A percentile compares a stretch with the other conserved stretches of the same genome.
Evolutionary conservation across 371 early-diverging fungal species (phyloP).

Genomic region (Rhizopus sp.): DNA sequence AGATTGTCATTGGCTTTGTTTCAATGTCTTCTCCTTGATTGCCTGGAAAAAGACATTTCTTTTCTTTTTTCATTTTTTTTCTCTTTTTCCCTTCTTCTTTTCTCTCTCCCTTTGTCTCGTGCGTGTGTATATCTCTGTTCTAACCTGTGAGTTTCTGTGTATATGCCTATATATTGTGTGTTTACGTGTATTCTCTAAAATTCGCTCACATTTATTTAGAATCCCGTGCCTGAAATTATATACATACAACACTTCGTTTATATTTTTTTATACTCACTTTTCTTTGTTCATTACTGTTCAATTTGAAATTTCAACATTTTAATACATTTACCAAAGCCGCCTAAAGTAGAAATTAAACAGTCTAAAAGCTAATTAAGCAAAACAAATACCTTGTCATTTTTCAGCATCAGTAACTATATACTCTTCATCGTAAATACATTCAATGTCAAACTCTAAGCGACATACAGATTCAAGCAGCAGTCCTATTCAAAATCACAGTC

Average conservation of each 20-base stretch:
- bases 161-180: neutral
- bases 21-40: slow-evolving; percentile 21
- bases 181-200: slow-evolving; percentile 8
- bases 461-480: slow-evolving; percentile 12
- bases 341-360: neutral
- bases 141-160: too few species aligned
- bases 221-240: slow-evolving; percentile 26
- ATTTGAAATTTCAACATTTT: too few species aligned
- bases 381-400: neutral
- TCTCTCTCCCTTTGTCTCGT: neutral
- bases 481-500: slow-evolving; percentile 28
- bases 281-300: too few species aligned
- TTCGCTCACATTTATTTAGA: slow-evolving; percentile 22
- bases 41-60: slow-evolving; percentile 2
- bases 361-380: neutral
- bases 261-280: neutral
- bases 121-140: neutral
- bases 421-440: neutral
- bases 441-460: slow-evolving; percentile 1
- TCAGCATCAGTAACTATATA: neutral
- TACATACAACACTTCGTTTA: too few species aligned
- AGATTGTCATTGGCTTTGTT: slow-evolving; percentile 31
- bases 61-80: slow-evolving; percentile 5
- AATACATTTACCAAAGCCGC: too few species aligned
- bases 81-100: slow-evolving; percentile 2